These are phyloP conservation scores for Eruca vesicaria DNA, from an alignment of 441 rosid species.

Conservation along the genomic window DNA sequence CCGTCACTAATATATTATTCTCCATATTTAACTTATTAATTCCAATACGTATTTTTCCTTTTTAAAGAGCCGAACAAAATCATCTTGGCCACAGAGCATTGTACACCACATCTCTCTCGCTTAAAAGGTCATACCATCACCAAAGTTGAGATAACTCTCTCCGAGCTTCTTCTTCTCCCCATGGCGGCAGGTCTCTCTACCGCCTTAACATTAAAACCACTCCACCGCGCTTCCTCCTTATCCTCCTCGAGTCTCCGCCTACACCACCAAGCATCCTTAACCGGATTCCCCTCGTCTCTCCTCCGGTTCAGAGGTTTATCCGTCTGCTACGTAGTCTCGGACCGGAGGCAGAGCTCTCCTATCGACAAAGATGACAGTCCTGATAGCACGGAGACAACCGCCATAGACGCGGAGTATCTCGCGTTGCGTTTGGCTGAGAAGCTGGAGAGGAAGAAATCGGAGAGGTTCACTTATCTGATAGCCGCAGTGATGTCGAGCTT, in stretches of 20 bases:
- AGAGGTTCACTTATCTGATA: constrained; percentile 74
- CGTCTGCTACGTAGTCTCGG: constrained; percentile 60
- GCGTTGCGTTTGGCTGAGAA: constrained; percentile 58
- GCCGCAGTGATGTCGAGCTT: constrained; percentile 91
- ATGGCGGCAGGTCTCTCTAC: constrained; percentile 79
- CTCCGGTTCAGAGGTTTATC: constrained; percentile 34
- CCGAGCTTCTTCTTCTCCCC: constrained; percentile 10
- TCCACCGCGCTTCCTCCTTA: constrained; percentile 25
- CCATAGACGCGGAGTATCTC: constrained; percentile 40
- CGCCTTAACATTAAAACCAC: constrained; percentile 43
- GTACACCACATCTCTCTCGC: constrained; percentile 19
- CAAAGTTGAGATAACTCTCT: not conserved
- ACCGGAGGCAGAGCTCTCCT: constrained; percentile 42
- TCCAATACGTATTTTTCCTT: not conserved
- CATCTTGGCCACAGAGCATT: constrained; percentile 13
- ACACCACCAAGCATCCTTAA: constrained; percentile 33
- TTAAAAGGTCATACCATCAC: not conserved
- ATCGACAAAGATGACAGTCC: constrained; percentile 31
- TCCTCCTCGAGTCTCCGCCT: constrained; percentile 22
- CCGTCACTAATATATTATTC: constrained; percentile 8
- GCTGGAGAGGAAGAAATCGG: constrained; percentile 69
- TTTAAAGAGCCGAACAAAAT: not conserved
- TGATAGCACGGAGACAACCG: constrained; percentile 5
- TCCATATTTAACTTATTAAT: constrained; percentile 5
- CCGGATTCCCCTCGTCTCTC: constrained; percentile 29